phyloP scores from a whole-genome alignment of 208 protist genomes.

The Leptomonas seymouri region DNA sequence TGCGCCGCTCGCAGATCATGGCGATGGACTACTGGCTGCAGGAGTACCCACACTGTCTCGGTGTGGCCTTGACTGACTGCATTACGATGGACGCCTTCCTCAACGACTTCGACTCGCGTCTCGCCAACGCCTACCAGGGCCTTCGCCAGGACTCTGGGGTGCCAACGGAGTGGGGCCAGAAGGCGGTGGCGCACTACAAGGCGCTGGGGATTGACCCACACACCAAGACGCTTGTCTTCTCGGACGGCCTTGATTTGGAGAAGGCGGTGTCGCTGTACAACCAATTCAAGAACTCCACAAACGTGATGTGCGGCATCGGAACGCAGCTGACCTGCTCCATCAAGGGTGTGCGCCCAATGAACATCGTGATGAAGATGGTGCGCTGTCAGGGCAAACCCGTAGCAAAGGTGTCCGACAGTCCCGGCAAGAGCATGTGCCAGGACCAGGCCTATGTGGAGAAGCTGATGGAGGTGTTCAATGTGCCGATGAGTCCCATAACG shows the following conservation, averaged over 20 bases:
- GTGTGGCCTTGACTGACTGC: slow-evolving; percentile 89
- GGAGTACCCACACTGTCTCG: slow-evolving; percentile 84
- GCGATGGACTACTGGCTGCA: slow-evolving; percentile 77
- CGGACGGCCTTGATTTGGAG: slow-evolving; percentile 83
- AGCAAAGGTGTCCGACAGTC: slow-evolving; percentile 87
- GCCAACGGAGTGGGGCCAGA: slow-evolving; percentile 72
- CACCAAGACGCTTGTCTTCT: slow-evolving; percentile 85
- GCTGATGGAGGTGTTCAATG: slow-evolving; percentile 65
- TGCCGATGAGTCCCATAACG: slow-evolving; percentile 33
- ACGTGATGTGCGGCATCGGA: slow-evolving; percentile 85
- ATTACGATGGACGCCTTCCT: slow-evolving; percentile 92
- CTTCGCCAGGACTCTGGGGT: slow-evolving; percentile 87
- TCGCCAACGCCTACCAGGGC: slow-evolving; percentile 67
- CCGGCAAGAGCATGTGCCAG: slow-evolving; percentile 78
- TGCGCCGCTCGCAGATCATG: slow-evolving; percentile 71
- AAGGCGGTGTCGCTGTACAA: slow-evolving; percentile 62
- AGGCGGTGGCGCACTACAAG: slow-evolving; percentile 82
- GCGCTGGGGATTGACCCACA: slow-evolving; percentile 74
- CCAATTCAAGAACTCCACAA: slow-evolving; percentile 56
- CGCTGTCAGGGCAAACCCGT: slow-evolving; percentile 85
- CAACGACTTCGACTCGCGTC: slow-evolving; percentile 61
- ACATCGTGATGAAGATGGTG: slow-evolving; percentile 93
- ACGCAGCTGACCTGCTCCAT: slow-evolving; percentile 89
- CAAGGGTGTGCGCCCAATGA: slow-evolving; percentile 67
- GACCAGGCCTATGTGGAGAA: slow-evolving; percentile 63